These are phyloP conservation scores for Dendrostoma leiphaemia DNA, from an alignment of 2,329 filamentous ascomycete genomes.

Conservation along the genomic window DNA sequence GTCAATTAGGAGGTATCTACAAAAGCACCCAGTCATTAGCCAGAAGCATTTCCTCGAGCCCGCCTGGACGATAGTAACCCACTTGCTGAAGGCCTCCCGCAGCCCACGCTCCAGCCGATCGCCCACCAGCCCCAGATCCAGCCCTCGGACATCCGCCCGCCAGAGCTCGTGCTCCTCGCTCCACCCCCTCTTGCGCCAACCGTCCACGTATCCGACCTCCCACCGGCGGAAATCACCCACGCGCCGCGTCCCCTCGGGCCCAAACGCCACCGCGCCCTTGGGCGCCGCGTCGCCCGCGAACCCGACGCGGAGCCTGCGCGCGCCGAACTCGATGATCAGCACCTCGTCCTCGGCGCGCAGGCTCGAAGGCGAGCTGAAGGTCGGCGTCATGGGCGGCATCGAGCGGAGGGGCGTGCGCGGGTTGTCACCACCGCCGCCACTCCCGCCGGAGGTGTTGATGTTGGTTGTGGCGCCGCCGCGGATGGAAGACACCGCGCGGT, in stretches of 20 bases:
- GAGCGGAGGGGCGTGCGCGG: slow-evolving; percentile 62
- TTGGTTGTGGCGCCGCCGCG: slow-evolving; percentile 33
- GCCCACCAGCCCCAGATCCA: slow-evolving; percentile 76
- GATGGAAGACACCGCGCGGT: slow-evolving; percentile 59
- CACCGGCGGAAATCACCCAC: slow-evolving; percentile 79
- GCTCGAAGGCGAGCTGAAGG: slow-evolving; percentile 58
- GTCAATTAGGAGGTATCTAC: slow-evolving; percentile 65
- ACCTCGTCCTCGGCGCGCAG: slow-evolving; percentile 78
- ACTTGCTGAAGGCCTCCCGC: slow-evolving; percentile 79
- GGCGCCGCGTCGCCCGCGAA: slow-evolving; percentile 82
- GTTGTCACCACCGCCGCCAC: slow-evolving; percentile 28
- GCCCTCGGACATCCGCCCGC: slow-evolving; percentile 67
- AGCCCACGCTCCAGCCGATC: slow-evolving; percentile 85
- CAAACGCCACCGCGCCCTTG: slow-evolving; percentile 68
- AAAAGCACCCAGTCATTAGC: slow-evolving; percentile 11
- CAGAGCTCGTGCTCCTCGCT: slow-evolving; percentile 71
- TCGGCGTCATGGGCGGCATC: slow-evolving; percentile 50
- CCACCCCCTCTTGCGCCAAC: slow-evolving; percentile 56
- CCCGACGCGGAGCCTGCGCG: slow-evolving; percentile 75
- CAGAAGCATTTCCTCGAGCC: too few species aligned
- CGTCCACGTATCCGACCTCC: slow-evolving; percentile 50
- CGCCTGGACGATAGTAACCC: slow-evolving; percentile 39
- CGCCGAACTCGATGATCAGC: slow-evolving; percentile 78
- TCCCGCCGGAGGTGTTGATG: slow-evolving; percentile 12
- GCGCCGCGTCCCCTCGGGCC: slow-evolving; percentile 72